Percentiles rank a stretch among this genome's conserved stretches.
Conservation (phyloP, 2,329 filamentous ascomycete genomes). For the Acrodontium crateriforme region DNA sequence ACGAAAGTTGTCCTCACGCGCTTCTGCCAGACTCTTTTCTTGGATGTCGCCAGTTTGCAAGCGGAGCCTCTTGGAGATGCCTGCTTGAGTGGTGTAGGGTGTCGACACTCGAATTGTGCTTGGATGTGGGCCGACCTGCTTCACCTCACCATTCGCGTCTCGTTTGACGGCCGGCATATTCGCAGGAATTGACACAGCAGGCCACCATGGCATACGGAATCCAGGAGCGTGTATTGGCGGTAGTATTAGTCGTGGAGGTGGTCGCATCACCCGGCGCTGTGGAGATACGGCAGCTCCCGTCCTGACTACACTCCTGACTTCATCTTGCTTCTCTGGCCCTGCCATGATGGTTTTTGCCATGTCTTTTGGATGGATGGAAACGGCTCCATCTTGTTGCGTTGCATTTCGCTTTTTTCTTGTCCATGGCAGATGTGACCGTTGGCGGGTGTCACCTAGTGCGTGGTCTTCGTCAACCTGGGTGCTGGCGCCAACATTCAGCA, state of each 20-base stretch:
- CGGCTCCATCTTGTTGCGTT: too few relatives aligned
- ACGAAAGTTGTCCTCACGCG: conserved; percentile 66
- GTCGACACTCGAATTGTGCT: conserved; percentile 51
- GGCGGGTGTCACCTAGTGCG: too few relatives aligned
- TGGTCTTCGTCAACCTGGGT: too few relatives aligned
- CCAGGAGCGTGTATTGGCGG: not conserved
- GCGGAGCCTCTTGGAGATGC: conserved; percentile 55
- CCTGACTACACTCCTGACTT: not conserved
- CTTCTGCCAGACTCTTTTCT: conserved; percentile 32
- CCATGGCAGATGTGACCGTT: too few relatives aligned
- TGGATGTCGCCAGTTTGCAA: conserved; percentile 48
- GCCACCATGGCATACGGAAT: too few relatives aligned
- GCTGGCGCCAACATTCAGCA: too few relatives aligned
- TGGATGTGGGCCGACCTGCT: conserved; percentile 39
- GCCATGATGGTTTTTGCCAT: not conserved
- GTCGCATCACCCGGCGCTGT: too few relatives aligned
- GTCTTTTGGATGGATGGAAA: not conserved
- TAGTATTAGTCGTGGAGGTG: not conserved
- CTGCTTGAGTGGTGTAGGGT: conserved; percentile 72
- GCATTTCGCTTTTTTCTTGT: too few relatives aligned
- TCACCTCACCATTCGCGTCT: conserved; percentile 20
- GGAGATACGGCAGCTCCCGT: too few relatives aligned
- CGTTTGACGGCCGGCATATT: conserved; percentile 20
- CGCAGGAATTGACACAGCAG: too few relatives aligned
- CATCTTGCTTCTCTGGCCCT: not conserved